These are phyloP conservation scores for Colletotrichum aenigma DNA, from an alignment of 2,329 filamentous ascomycete genomes.

Conservation along the genomic window DNA sequence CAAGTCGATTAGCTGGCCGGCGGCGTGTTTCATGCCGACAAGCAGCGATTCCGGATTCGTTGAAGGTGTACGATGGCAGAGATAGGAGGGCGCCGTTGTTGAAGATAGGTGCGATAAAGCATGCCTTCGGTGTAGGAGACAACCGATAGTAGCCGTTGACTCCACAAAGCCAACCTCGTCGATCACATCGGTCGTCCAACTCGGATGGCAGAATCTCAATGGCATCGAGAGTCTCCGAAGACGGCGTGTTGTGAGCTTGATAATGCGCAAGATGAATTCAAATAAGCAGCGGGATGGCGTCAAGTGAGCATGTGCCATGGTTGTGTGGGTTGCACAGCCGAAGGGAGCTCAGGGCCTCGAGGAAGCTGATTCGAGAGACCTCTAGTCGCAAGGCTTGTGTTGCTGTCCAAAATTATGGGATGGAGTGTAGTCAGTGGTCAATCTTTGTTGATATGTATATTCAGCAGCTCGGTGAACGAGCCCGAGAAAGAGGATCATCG, in stretches of 20 bases:
- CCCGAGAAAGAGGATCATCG: background rate
- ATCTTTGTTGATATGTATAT: background rate
- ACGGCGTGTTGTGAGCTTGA: background rate
- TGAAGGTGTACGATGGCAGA: background rate
- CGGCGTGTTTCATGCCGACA: background rate
- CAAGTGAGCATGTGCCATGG: background rate
- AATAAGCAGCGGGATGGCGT: background rate
- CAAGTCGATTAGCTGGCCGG: background rate
- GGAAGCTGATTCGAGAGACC: background rate
- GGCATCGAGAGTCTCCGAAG: background rate
- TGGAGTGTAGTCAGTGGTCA: background rate
- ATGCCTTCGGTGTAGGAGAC: background rate
- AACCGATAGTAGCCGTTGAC: background rate
- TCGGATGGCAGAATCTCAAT: fast-evolving
- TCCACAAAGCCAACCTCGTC: background rate
- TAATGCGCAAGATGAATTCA: background rate
- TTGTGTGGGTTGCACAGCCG: background rate
- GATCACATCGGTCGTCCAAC: background rate
- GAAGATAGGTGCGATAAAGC: background rate
- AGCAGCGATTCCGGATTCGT: background rate
- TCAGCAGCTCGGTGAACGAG: background rate
- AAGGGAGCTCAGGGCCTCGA: background rate
- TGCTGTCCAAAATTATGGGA: background rate
- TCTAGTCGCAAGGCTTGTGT: background rate
- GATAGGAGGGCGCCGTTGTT: background rate